These are phyloP conservation scores for Arthroderma sp. DNA, from an alignment of 2,329 filamentous ascomycete genomes.

Conservation along the genomic window DNA sequence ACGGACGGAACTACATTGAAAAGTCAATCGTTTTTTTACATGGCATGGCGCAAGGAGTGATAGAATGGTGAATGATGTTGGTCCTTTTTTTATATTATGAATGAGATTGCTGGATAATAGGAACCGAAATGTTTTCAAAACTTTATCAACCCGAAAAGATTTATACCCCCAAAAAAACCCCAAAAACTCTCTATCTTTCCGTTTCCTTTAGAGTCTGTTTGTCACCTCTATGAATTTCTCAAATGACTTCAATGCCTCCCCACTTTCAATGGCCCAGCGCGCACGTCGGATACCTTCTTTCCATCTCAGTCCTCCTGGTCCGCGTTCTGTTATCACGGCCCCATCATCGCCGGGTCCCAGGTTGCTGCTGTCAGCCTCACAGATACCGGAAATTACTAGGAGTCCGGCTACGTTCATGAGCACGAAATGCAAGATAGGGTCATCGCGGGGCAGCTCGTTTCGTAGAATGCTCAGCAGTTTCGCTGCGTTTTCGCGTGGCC, in stretches of 20 bases:
- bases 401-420: slow-evolving; percentile 86
- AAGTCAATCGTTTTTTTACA: not conserved
- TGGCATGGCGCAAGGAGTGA: not conserved
- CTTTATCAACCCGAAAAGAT: not conserved
- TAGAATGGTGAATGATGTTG: not conserved
- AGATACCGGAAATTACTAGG: slow-evolving; percentile 72
- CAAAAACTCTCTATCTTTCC: not conserved
- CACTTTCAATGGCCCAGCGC: slow-evolving; percentile 75
- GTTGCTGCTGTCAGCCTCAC: slow-evolving; percentile 65
- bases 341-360: slow-evolving; percentile 75
- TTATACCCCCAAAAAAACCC: not conserved
- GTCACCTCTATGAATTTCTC: slow-evolving; percentile 71
- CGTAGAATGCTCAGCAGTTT: slow-evolving; percentile 67
- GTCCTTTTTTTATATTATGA: not conserved
- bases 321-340: slow-evolving; percentile 64
- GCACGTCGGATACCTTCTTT: slow-evolving; percentile 86
- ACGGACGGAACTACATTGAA: not conserved
- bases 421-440: slow-evolving; percentile 86
- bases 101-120: no score
- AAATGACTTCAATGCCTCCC: slow-evolving; percentile 74
- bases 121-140: no score
- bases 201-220: slow-evolving; percentile 34
- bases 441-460: slow-evolving; percentile 57
- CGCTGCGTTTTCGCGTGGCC: slow-evolving; percentile 72
- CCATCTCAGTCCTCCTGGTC: slow-evolving; percentile 79